Evolutionary conservation across 108 stramenopile species (phyloP).

Genomic region (Cylindrotheca fusiformis): DNA sequence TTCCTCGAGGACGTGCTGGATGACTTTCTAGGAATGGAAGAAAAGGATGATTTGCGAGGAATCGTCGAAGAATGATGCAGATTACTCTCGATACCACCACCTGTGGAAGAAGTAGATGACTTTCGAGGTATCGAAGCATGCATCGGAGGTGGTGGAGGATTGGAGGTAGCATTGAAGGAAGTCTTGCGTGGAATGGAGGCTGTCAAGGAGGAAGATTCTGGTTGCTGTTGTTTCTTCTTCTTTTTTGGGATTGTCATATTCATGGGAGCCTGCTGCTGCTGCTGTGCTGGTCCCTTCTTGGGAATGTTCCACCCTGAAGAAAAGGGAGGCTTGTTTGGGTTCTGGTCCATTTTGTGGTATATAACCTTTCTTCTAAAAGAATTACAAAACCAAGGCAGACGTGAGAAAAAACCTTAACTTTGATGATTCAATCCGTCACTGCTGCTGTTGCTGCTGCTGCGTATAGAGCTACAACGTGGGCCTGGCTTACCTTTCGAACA

Average conservation of each 20-base stretch:
- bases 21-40: neutral
- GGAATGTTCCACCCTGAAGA: slow-evolving; percentile 15
- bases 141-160: neutral
- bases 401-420: too few species aligned
- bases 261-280: neutral
- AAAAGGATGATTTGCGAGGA: slow-evolving; percentile 5
- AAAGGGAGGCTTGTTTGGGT: too few species aligned
- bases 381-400: too few species aligned
- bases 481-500: too few species aligned
- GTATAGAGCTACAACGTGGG: too few species aligned
- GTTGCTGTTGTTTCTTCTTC: neutral
- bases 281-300: slow-evolving; percentile 3
- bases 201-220: slow-evolving; percentile 1
- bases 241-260: slow-evolving; percentile 21
- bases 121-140: slow-evolving; percentile 3
- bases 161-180: neutral
- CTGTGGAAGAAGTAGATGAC: too few species aligned
- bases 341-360: too few species aligned
- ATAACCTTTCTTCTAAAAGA: too few species aligned
- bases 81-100: too few species aligned
- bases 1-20: neutral
- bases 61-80: too few species aligned
- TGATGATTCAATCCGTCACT: too few species aligned
- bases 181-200: slow-evolving; percentile 12
- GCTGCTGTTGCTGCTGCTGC: too few species aligned